phyloP scores from a whole-genome alignment of 2,329 filamentous ascomycete genomes.

The Xylariales sp. region DNA sequence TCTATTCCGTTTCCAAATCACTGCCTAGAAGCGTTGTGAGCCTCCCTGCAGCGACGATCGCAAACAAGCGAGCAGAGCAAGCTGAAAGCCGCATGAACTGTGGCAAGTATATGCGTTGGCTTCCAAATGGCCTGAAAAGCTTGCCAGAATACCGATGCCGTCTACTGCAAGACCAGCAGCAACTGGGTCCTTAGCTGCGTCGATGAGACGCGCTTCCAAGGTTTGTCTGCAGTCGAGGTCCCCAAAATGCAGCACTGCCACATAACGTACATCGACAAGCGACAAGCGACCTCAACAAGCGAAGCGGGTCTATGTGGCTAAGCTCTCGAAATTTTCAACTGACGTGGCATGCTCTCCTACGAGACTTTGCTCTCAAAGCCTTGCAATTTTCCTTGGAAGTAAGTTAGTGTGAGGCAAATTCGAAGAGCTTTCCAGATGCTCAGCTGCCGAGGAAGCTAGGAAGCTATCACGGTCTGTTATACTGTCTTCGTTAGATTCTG shows the following conservation, averaged over 20 bases:
- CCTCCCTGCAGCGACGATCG: conserved; percentile 12
- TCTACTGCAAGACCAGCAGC: conserved; percentile 11
- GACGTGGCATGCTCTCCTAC: conserved; percentile 8
- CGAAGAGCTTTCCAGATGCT: conserved; percentile 1
- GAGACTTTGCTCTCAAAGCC: conserved; percentile 1
- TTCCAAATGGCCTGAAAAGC: conserved; percentile 11
- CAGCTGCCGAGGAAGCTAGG: background rate
- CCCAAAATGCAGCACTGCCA: conserved; percentile 4
- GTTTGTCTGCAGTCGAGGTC: background rate
- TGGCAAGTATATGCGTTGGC: conserved; percentile 16
- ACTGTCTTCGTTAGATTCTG: background rate
- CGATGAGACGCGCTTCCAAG: background rate
- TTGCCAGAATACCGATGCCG: conserved; percentile 3
- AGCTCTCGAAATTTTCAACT: background rate
- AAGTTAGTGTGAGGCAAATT: conserved; percentile 2
- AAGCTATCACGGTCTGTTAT: background rate
- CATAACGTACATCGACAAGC: background rate
- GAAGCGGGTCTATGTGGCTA: conserved; percentile 6
- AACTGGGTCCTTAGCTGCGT: conserved; percentile 8
- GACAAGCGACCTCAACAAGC: conserved; percentile 3
- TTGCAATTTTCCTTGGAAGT: background rate
- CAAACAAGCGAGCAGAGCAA: conserved; percentile 17
- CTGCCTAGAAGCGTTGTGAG: conserved; percentile 6
- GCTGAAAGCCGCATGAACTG: conserved; percentile 27
- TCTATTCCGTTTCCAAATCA: too few species aligned